phyloP scores from a whole-genome alignment of 192 early-diverging fungal genomes.

The Diversispora epigaea region DNA sequence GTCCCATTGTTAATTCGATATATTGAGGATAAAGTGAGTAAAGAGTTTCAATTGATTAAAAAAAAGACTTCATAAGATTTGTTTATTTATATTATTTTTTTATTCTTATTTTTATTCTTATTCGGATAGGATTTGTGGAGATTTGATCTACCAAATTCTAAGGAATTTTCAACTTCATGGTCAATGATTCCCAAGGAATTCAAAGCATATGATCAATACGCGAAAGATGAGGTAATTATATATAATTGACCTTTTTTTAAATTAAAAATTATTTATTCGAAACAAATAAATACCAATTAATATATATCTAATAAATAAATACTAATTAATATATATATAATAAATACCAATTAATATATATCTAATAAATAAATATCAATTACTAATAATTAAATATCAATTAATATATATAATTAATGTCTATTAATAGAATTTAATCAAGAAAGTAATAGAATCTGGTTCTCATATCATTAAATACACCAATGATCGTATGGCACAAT shows the following conservation, averaged over 20 bases:
- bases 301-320: no score
- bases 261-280: background rate
- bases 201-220: background rate
- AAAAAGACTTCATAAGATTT: background rate
- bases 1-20: slow-evolving; percentile 6
- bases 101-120: no score
- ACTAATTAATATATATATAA: no score
- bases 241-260: background rate
- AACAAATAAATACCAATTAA: background rate
- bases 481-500: background rate
- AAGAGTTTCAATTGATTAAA: background rate
- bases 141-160: slow-evolving; percentile 6
- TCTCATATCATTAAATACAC: background rate
- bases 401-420: no score
- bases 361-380: no score
- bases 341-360: no score
- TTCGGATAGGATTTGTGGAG: background rate
- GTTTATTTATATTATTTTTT: background rate
- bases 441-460: background rate
- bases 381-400: background rate
- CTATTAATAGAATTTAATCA: background rate
- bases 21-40: slow-evolving; percentile 7
- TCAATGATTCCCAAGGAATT: background rate
- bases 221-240: slow-evolving; percentile 21
- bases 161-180: slow-evolving; percentile 13